phyloP scores from a whole-genome alignment of 305 asterid species.

The Ajuga reptans region DNA sequence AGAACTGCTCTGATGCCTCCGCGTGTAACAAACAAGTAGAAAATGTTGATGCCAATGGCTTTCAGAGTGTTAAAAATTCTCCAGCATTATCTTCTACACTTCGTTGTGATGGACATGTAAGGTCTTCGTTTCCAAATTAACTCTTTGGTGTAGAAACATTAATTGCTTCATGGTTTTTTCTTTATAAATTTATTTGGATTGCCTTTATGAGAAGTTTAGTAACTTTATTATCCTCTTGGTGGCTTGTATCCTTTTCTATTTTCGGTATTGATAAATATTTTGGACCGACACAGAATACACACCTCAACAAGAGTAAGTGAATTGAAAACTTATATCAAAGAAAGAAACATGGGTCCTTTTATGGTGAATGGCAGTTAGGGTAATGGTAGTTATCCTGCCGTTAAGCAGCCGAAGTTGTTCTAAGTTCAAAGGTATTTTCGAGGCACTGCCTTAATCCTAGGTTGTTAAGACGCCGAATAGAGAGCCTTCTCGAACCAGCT shows the following conservation, averaged over 20 bases:
- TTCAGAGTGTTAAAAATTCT: conserved; percentile 22
- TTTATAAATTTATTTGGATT: not conserved
- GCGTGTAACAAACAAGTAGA: conserved; percentile 28
- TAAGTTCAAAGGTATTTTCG: too few species aligned
- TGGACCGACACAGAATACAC: not conserved
- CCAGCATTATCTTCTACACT: conserved; percentile 24
- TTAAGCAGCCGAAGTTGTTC: too few species aligned
- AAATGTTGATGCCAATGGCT: conserved; percentile 27
- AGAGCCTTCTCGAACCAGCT: too few species aligned
- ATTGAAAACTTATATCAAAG: too few species aligned
- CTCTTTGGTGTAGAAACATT: conserved; percentile 9
- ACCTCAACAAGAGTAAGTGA: not conserved
- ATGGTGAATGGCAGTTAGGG: too few species aligned
- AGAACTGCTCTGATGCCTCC: conserved; percentile 30
- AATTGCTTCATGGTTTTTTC: not conserved
- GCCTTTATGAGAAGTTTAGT: not conserved
- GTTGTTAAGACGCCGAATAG: too few species aligned
- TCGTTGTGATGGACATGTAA: conserved; percentile 50
- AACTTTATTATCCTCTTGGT: not conserved
- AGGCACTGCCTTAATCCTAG: too few species aligned
- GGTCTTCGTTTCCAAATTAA: conserved; percentile 6
- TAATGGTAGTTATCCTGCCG: too few species aligned
- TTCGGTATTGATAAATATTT: not conserved
- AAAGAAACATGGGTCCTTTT: too few species aligned
- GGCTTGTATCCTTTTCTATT: not conserved